Evolutionary conservation across 2,329 filamentous ascomycete genomes (phyloP).

Genomic region (Cryphonectria japonica): DNA sequence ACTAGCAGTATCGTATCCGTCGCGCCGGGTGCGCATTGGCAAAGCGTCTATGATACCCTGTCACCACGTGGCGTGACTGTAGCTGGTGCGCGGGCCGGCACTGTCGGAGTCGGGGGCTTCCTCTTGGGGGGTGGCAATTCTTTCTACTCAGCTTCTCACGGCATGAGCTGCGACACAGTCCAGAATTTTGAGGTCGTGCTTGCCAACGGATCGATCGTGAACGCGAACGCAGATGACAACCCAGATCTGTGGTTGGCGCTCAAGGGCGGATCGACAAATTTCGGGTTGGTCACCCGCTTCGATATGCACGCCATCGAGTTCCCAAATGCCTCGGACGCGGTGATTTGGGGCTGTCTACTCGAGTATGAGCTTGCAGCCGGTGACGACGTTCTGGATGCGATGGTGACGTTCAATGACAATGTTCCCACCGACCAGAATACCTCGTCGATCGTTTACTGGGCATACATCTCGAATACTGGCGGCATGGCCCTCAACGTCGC

Average conservation of each 20-base stretch:
- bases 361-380: constrained; percentile 15
- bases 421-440: constrained; percentile 29
- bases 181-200: constrained; percentile 52
- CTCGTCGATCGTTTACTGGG: constrained; percentile 36
- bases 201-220: constrained; percentile 48
- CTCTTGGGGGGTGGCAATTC: constrained; percentile 53
- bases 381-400: constrained; percentile 19
- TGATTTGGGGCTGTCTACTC: constrained; percentile 22
- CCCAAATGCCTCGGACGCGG: constrained; percentile 15
- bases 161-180: constrained; percentile 53
- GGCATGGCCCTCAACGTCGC: constrained; percentile 40
- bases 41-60: constrained; percentile 34
- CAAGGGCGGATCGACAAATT: constrained; percentile 49
- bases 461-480: constrained; percentile 37
- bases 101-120: constrained; percentile 50
- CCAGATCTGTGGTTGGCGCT: constrained; percentile 50
- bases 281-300: constrained; percentile 42
- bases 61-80: constrained; percentile 20
- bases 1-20: constrained; percentile 38
- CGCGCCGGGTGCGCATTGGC: constrained; percentile 41
- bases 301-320: constrained; percentile 32
- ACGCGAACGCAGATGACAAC: constrained; percentile 42
- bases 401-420: constrained; percentile 20
- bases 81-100: constrained; percentile 47
- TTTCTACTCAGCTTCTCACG: constrained; percentile 49